Conservation (phyloP, 2,329 filamentous ascomycete species). For the Scedosporium dehoogii region DNA sequence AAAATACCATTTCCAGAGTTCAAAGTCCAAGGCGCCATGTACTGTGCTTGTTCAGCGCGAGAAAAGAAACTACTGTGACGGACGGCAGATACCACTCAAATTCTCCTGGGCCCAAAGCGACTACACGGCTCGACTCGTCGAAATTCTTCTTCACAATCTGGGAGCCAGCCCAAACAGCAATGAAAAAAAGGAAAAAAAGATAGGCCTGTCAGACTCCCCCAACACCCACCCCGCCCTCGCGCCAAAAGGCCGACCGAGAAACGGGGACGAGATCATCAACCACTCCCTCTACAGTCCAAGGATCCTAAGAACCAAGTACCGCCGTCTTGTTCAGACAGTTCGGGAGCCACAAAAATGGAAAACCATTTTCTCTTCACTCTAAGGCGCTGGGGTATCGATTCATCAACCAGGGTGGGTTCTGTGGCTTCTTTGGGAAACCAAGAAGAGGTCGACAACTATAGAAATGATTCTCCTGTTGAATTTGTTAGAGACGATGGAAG, state of each 20-base stretch:
- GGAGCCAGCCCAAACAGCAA: slow-evolving; percentile 26
- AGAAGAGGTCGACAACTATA: slow-evolving; percentile 94
- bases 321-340: slow-evolving; percentile 51
- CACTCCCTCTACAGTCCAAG: slow-evolving; percentile 66
- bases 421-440: slow-evolving; percentile 87
- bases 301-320: slow-evolving; percentile 22
- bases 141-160: slow-evolving; percentile 40
- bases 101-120: no score
- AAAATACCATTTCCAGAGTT: no score
- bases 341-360: slow-evolving; percentile 45
- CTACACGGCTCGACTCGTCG: no score
- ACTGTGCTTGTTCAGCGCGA: no score
- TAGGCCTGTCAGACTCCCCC: slow-evolving; percentile 81
- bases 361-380: slow-evolving; percentile 62
- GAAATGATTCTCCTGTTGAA: slow-evolving; percentile 74
- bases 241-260: slow-evolving; percentile 63
- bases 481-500: slow-evolving; percentile 12
- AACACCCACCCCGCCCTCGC: slow-evolving; percentile 66
- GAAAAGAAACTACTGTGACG: no score
- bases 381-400: slow-evolving; percentile 76
- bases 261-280: slow-evolving; percentile 87
- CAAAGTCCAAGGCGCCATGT: no score
- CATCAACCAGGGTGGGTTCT: slow-evolving; percentile 95
- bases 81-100: no score
- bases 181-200: slow-evolving; percentile 40